phyloP scores from a whole-genome alignment of 2,329 filamentous ascomycete species.

The Triangularia verruculosa region DNA sequence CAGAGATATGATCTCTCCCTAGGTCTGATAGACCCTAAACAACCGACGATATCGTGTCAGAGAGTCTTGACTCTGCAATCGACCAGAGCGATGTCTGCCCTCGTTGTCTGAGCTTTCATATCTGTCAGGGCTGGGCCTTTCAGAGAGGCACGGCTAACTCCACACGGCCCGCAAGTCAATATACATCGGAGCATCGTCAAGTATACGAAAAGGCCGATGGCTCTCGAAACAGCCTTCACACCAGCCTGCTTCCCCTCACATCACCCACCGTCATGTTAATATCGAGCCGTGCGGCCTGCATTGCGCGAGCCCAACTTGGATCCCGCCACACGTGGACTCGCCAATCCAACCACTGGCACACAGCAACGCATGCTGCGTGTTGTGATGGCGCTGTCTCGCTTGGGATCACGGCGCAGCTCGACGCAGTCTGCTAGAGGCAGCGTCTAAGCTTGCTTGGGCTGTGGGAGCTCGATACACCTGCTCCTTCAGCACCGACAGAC shows the following conservation, averaged over 20 bases:
- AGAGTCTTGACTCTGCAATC: not conserved
- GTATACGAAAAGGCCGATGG: conserved; percentile 14
- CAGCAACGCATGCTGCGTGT: not conserved
- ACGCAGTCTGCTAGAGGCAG: not conserved
- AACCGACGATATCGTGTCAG: too few relatives aligned
- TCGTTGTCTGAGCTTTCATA: not conserved
- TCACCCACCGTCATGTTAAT: conserved; percentile 24
- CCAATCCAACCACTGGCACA: not conserved
- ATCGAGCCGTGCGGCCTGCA: conserved; percentile 26
- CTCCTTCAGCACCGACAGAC: conserved; percentile 8
- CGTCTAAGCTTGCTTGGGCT: not conserved
- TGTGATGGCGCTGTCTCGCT: conserved; percentile 1
- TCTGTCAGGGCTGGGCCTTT: not conserved
- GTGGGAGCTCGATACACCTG: not conserved
- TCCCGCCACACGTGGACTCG: conserved; percentile 16
- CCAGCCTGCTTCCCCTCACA: conserved; percentile 11
- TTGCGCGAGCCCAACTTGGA: conserved; percentile 12
- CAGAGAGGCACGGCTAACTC: conserved; percentile 15
- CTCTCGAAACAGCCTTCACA: conserved; percentile 2
- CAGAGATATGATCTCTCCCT: too few relatives aligned
- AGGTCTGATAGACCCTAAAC: too few relatives aligned
- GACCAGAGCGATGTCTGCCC: too few relatives aligned
- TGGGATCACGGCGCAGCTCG: not conserved
- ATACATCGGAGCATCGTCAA: conserved; percentile 16
- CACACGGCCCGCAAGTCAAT: conserved; percentile 11